Evolutionary conservation across 345 rosid genomes (phyloP).

Genomic region (Toxicodendron radicans): DNA sequence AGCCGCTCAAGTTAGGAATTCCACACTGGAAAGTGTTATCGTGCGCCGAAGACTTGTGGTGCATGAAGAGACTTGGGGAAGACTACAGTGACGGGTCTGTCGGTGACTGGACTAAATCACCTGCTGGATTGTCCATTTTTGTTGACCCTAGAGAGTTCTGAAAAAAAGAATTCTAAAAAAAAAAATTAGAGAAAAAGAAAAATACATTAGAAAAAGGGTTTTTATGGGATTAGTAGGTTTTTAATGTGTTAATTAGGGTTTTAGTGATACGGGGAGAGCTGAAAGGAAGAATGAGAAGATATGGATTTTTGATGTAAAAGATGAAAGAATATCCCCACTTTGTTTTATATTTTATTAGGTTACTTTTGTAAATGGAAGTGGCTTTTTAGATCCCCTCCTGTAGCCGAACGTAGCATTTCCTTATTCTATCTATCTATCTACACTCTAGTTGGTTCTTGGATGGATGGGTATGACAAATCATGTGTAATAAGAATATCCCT

Average conservation of each 20-base stretch:
- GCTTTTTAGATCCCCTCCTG: slow-evolving; percentile 38
- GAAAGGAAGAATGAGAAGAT: slow-evolving; percentile 29
- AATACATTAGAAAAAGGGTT: background rate
- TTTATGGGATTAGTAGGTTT: background rate
- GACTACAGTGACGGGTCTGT: slow-evolving; percentile 75
- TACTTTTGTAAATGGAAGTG: slow-evolving; percentile 38
- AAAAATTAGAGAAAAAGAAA: background rate
- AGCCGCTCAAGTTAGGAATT: slow-evolving; percentile 67
- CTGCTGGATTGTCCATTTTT: slow-evolving; percentile 77
- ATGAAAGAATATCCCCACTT: slow-evolving; percentile 34
- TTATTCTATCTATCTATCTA: slow-evolving; percentile 8
- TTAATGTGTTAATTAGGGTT: background rate
- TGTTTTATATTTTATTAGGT: background rate
- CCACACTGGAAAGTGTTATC: slow-evolving; percentile 87
- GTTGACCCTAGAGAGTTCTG: slow-evolving; percentile 95
- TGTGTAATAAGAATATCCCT: slow-evolving; percentile 29
- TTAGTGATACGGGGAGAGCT: background rate
- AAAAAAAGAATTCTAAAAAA: background rate
- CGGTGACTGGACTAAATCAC: slow-evolving; percentile 93
- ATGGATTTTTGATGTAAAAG: slow-evolving; percentile 24
- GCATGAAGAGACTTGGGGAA: slow-evolving; percentile 79
- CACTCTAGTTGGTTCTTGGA: background rate
- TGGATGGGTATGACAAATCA: background rate
- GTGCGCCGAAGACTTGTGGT: slow-evolving; percentile 84
- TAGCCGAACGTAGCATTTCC: slow-evolving; percentile 29